Base-by-base conservation (phyloP, 2,329 filamentous ascomycete genomes). In the Arthrinium puccinioides region DNA sequence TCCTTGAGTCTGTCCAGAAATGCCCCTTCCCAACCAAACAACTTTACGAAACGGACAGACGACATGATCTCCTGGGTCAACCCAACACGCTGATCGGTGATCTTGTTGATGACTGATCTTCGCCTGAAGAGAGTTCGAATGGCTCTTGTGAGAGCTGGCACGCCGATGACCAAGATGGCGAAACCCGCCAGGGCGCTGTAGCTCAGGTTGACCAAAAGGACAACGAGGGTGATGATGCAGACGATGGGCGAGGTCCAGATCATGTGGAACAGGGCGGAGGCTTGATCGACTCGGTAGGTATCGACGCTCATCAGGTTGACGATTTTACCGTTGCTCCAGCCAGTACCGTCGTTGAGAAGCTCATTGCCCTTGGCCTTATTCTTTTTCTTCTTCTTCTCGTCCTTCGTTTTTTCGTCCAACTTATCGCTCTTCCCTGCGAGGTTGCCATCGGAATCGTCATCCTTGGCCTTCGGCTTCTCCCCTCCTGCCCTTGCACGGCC, bases 291-390 rank as follows among this genome's bases (percentile, higher is more conserved):
- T 47, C 90, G 87, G 60, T 94, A 94, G 0, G 89, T 94, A 56
- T 97, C 90, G 30, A 92, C 87, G 43, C 87, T 90, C 89, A 97
- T 96, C 49, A 97, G 57, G 48, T 94, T 94, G 55, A 92, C 79
- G 36, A 97, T 87, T 44, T 87, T 79, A 16, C 92, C 92, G 52
- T 96, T 97, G 40, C 82, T 82, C 90, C 90, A 97, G 18, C 90
- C 92, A 16, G 77, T 69, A 3, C 83, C 85, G 50, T 92, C 84
- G 4, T 64, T 62, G 10, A 64, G 63, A n/a, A n/a, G n/a, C 4
- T 56, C 50, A 6, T 52, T 46, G 4, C 58, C 59, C 33, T 67
- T 65, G 20, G 66, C 64, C 18, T 54, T 59, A 24, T 53, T 51
- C 28, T 50, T 55, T 18, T 54, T 48, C 32, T 51, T 61, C 14